Base-by-base conservation (phyloP, 805 yeast species). In the Candida silvicultrix region DNA sequence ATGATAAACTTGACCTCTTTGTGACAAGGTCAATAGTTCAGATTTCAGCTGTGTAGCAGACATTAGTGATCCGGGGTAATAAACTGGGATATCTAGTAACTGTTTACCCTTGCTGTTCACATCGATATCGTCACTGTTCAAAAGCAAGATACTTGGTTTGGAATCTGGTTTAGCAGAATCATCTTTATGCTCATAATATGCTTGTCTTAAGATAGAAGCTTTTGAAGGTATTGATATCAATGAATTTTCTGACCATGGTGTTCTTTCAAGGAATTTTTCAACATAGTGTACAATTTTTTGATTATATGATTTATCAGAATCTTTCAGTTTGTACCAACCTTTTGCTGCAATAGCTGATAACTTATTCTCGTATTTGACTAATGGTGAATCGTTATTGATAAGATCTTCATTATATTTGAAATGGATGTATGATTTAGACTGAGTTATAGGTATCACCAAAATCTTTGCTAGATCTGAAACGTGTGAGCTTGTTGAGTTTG, bases 211-310 rank as follows among this genome's bases (percentile, higher is more conserved):
- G 64, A 86, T 74, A 32, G 82, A 69, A 34, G 68, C 64, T 47
- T 77, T 74, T 3, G 89, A 80, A 1, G 98, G 97, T 21, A 92
- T 77, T 2, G 92, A 77, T 49, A 80, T 71, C 48, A 90, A 68
- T 40, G 89, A 77, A 56, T 78, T 76, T 58, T 90, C 98, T 52
- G 83, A 81, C 78, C 92, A 90, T 2, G 92, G 88, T 7, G 86
- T 78, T 20, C 78, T 71, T 44, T 77, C 75, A 53, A 89, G 62
- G 36, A 84, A 69, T 45, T 61, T 63, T 38, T 77, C 73, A 15
- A 83, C 75, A 50, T 69, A 68, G 3, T 58, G 43, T 2, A 85
- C 89, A 40, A 89, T 74, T 45, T 69, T 72, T 51, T 74, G 68
- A 62, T 88, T 88, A 56, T 83, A 65, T 10, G 68, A 58, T 35